phyloP scores from a whole-genome alignment of 2,329 filamentous ascomycete genomes.

The Paraphaeosphaeria minitans region DNA sequence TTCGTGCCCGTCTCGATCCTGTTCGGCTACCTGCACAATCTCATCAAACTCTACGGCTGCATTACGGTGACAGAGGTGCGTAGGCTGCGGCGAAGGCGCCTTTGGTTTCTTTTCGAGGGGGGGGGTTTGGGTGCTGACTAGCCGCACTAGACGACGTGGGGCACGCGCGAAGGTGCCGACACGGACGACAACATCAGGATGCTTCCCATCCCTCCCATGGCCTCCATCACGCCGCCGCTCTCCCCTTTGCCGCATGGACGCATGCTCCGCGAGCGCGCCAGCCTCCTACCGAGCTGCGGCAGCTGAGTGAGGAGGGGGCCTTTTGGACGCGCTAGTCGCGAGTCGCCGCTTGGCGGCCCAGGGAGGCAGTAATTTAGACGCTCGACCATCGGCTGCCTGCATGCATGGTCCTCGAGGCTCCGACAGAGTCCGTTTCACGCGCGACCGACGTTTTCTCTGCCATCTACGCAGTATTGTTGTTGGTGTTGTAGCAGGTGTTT shows the following conservation, averaged over 20 bases:
- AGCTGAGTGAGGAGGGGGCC: too few relatives aligned
- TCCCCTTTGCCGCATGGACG: slow-evolving; percentile 41
- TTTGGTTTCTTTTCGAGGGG: too few relatives aligned
- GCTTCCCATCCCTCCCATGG: slow-evolving; percentile 42
- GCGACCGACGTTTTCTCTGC: not conserved
- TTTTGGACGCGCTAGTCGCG: slow-evolving; percentile 28
- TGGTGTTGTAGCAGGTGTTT: too few relatives aligned
- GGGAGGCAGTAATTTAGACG: slow-evolving; percentile 44
- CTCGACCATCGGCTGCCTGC: slow-evolving; percentile 34
- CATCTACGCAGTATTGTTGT: too few relatives aligned
- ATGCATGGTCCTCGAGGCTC: slow-evolving; percentile 19
- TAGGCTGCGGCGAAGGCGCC: slow-evolving; percentile 32
- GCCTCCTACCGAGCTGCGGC: slow-evolving; percentile 32
- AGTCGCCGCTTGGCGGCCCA: slow-evolving; percentile 27
- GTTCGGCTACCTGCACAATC: slow-evolving; percentile 91
- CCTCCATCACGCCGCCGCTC: slow-evolving; percentile 41
- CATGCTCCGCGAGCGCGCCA: slow-evolving; percentile 43
- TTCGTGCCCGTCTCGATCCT: slow-evolving; percentile 83
- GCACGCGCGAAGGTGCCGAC: slow-evolving; percentile 89
- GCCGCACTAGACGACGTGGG: slow-evolving; percentile 84
- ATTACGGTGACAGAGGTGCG: slow-evolving; percentile 63
- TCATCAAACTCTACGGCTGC: slow-evolving; percentile 89
- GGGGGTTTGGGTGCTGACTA: slow-evolving; percentile 17
- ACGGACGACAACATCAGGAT: slow-evolving; percentile 61
- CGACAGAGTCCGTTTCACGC: slow-evolving; percentile 25